These are phyloP conservation scores for Fraxinus albicans DNA, from an alignment of 305 asterid genomes.

Conservation along the genomic window DNA sequence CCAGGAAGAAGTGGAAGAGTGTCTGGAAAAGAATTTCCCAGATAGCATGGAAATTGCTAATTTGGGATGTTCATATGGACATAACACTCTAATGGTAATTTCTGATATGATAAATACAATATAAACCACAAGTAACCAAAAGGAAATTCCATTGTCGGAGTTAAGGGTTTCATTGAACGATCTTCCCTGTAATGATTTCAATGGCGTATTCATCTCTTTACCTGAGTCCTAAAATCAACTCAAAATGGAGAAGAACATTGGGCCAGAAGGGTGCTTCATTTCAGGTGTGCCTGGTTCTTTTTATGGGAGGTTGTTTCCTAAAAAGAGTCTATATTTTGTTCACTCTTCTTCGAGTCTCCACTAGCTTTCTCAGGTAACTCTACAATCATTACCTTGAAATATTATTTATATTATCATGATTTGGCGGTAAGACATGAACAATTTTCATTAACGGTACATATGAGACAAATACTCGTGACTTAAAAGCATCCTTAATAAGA, in stretches of 20 bases:
- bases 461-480: no score
- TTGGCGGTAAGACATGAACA: no score
- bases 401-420: no score
- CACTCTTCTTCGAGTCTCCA: constrained; percentile 74
- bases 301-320: constrained; percentile 59
- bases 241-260: constrained; percentile 28
- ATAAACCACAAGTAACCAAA: background rate
- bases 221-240: constrained; percentile 39
- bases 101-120: constrained; percentile 33
- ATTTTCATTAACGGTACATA: no score
- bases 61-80: constrained; percentile 71
- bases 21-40: constrained; percentile 17
- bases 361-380: constrained; percentile 66
- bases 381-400: background rate
- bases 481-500: no score
- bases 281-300: constrained; percentile 56
- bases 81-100: constrained; percentile 44
- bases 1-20: constrained; percentile 38
- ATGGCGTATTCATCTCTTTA: constrained; percentile 40
- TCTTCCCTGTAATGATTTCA: constrained; percentile 75
- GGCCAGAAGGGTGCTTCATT: constrained; percentile 37
- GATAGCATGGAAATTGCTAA: constrained; percentile 58
- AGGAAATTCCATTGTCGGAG: constrained; percentile 39
- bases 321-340: constrained; percentile 44
- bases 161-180: constrained; percentile 56